phyloP scores from a whole-genome alignment of 1,139 yeast species.

The Hyphopichia buzzinii region DNA sequence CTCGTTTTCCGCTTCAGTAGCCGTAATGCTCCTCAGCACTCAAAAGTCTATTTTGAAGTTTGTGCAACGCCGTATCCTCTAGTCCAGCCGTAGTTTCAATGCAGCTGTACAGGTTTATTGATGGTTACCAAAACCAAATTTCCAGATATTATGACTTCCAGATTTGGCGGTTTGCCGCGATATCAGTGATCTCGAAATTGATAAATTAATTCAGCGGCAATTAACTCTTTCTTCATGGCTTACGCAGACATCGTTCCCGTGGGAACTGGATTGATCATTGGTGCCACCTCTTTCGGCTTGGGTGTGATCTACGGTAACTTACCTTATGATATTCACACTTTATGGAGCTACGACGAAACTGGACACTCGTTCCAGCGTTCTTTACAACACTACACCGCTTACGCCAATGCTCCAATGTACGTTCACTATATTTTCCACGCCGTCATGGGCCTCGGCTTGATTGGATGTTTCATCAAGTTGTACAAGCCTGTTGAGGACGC shows the following conservation, averaged over 20 bases:
- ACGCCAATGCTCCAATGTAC: conserved; percentile 63
- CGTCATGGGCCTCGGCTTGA: conserved; percentile 59
- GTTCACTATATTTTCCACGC: conserved; percentile 62
- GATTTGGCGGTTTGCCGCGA: too few species aligned
- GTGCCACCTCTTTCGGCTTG: conserved; percentile 66
- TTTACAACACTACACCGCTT: conserved; percentile 66
- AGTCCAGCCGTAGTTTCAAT: too few species aligned
- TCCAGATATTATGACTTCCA: too few species aligned
- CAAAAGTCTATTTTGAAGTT: too few species aligned
- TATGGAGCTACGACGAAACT: conserved; percentile 58
- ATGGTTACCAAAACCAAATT: too few species aligned
- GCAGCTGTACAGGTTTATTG: too few species aligned
- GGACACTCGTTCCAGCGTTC: conserved; percentile 58
- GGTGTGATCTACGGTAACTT: conserved; percentile 78
- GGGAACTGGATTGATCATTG: conserved; percentile 46
- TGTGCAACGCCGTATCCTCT: too few species aligned
- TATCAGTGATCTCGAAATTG: too few species aligned
- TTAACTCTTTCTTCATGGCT: conserved; percentile 19
- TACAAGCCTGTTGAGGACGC: conserved; percentile 84
- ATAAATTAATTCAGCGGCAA: not conserved
- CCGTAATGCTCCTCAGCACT: too few species aligned
- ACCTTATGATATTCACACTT: conserved; percentile 78
- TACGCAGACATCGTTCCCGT: conserved; percentile 51
- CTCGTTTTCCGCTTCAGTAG: too few species aligned
- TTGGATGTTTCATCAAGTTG: conserved; percentile 74